Evolutionary conservation across 305 asterid genomes (phyloP), one percentile per base, ranked within the genome.

Genomic region (Fraxinus paxiana): DNA sequence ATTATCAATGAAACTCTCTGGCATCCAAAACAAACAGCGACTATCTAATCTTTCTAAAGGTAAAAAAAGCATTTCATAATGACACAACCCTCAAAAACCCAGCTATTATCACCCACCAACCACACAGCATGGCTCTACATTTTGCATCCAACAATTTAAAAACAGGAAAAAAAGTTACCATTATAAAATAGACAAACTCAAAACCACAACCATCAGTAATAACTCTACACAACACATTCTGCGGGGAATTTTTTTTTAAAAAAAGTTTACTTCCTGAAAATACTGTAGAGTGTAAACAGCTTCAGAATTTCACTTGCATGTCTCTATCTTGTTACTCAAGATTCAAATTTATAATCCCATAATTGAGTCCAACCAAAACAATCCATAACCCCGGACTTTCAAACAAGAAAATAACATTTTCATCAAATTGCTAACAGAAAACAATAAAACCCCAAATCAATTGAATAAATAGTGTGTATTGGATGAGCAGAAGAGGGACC

Each of bases 401-500:
- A 33, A 76, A 18, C 43, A 56, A 28, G 41, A 41, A 30, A 51
- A 37, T 5, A 67, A 37, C 76, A 74, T 69, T 3, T 24, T 12
- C 24, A 5, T 69, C 74, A 15, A 12, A 69, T 69, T 30, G 74
- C 43, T 31, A 69, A 17, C 74, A 69, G 43, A 69, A 65, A 69
- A 30, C 41, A n/a, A 15, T 31, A 69, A 69, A 69, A 54, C 65
- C 79, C 9, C 38, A 77, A 35, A 79, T 17, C 41, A 46, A 77
- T 74, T 63, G 43, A 63, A 79, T 8, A 24, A 15, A 30, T 20
- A n/a, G 22, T 24, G 54, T 48, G 59, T 15, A 20, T 2, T 20
- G 65, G 30, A 22, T 3, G 2, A 2, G 76, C 1, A 18, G 24
- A 65, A 3, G 13, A n/a, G 38, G 24, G 20, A 91, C 99, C 98